A percentile compares a stretch with the other conserved stretches of the same genome.
These are phyloP conservation scores for Alternaria atra DNA, from an alignment of 2,329 filamentous ascomycete genomes.

Conservation along the genomic window DNA sequence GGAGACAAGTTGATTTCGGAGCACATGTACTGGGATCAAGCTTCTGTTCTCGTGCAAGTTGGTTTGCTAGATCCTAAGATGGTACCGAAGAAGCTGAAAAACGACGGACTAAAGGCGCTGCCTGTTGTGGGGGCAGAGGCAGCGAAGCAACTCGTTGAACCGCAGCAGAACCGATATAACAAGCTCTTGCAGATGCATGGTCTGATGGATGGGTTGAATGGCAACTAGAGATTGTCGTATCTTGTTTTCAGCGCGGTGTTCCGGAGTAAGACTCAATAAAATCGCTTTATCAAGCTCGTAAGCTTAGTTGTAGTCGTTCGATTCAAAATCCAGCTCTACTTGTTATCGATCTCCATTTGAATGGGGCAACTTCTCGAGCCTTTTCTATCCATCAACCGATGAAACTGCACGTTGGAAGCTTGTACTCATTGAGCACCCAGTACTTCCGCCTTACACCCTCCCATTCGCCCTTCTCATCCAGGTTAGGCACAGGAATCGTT, in stretches of 20 bases:
- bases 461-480: conserved; percentile 81
- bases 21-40: conserved; percentile 69
- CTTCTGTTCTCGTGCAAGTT: conserved; percentile 65
- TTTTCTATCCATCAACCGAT: conserved; percentile 62
- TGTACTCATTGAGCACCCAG: conserved; percentile 85
- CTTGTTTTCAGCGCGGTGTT: conserved; percentile 16
- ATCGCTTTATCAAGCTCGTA: background rate
- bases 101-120: conserved; percentile 51
- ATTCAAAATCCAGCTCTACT: background rate
- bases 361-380: background rate
- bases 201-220: conserved; percentile 41
- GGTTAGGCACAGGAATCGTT: conserved; percentile 75
- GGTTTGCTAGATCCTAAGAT: conserved; percentile 65
- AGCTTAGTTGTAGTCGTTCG: background rate
- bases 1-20: conserved; percentile 64
- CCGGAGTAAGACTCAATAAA: conserved; percentile 2
- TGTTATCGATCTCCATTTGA: background rate
- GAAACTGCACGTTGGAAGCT: conserved; percentile 77
- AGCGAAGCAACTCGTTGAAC: conserved; percentile 54
- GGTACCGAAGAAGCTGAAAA: conserved; percentile 56
- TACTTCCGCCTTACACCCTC: conserved; percentile 86
- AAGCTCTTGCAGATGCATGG: conserved; percentile 49
- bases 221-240: conserved; percentile 12
- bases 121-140: conserved; percentile 54
- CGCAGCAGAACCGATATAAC: conserved; percentile 53